Conservation (phyloP, 805 yeast species). For the Ogataea zsoltii region DNA sequence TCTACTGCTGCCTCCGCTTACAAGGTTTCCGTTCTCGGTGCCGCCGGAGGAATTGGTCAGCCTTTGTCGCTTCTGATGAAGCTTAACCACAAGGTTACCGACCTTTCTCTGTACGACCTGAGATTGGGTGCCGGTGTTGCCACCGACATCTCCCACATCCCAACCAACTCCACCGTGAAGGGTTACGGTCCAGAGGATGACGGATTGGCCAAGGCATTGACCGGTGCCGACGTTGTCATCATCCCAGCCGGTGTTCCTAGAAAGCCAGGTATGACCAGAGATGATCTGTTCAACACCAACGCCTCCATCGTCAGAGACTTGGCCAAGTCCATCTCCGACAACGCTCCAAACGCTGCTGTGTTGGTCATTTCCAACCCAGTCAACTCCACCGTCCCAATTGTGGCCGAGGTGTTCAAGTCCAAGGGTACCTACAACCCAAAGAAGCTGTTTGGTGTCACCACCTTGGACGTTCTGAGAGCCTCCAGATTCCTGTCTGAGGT, state of each 20-base stretch:
- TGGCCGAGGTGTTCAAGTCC: constrained; percentile 85
- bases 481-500: constrained; percentile 76
- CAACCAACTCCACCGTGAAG: constrained; percentile 84
- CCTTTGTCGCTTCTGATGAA: constrained; percentile 82
- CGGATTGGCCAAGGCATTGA: constrained; percentile 67
- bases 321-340: constrained; percentile 80
- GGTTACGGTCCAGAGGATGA: constrained; percentile 86
- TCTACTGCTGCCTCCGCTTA: constrained; percentile 65
- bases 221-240: constrained; percentile 80
- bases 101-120: constrained; percentile 83
- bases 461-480: constrained; percentile 88
- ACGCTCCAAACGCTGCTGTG: constrained; percentile 81
- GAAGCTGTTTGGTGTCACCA: constrained; percentile 94
- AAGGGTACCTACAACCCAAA: constrained; percentile 88
- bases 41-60: constrained; percentile 96
- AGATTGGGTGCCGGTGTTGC: constrained; percentile 96
- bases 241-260: constrained; percentile 99
- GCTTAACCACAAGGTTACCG: constrained; percentile 84
- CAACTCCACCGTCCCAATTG: constrained; percentile 96
- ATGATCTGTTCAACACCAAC: constrained; percentile 93
- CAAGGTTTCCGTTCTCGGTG: constrained; percentile 81
- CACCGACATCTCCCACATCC: constrained; percentile 91
- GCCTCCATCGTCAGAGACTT: constrained; percentile 93
- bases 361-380: constrained; percentile 92
- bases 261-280: constrained; percentile 99